Percentiles rank a stretch among this genome's conserved stretches.
Conservation (phyloP, 768 basidiomycete species). For the Lyophyllum semitale region DNA sequence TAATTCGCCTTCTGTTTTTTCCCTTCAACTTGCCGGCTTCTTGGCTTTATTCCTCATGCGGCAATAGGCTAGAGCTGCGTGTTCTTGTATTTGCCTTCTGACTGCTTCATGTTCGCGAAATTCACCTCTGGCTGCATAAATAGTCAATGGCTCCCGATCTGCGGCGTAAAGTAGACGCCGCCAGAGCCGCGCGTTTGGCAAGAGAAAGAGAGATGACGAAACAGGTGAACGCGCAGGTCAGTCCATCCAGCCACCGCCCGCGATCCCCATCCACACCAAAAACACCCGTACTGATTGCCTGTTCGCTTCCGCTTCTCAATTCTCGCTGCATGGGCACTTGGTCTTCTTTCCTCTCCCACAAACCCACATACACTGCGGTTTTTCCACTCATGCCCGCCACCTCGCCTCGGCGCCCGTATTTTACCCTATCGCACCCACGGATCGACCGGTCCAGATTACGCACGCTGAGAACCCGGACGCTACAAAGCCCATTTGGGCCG, state of each 20-base stretch:
- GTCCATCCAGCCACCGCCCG: slow-evolving; percentile 16
- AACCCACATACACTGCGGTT: slow-evolving; percentile 1
- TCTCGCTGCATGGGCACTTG: slow-evolving; percentile 1
- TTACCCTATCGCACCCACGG: neutral
- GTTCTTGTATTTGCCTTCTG: neutral
- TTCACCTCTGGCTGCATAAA: slow-evolving; percentile 11
- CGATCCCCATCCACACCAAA: neutral
- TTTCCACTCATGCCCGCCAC: neutral
- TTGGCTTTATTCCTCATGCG: neutral
- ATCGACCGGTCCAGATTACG: slow-evolving; percentile 20
- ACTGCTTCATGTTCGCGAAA: neutral
- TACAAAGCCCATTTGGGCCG: slow-evolving; percentile 47
- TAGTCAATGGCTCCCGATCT: slow-evolving; percentile 69
- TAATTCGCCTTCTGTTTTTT: slow-evolving; percentile 4
- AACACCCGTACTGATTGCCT: slow-evolving; percentile 4
- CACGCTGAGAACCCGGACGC: slow-evolving; percentile 35
- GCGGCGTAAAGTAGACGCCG: slow-evolving; percentile 62
- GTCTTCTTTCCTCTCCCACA: slow-evolving; percentile 3
- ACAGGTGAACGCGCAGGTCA: slow-evolving; percentile 54
- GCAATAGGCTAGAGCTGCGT: neutral
- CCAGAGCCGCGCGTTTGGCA: slow-evolving; percentile 50
- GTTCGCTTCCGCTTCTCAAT: neutral
- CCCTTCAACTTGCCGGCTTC: slow-evolving; percentile 10
- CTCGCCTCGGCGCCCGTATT: slow-evolving; percentile 1
- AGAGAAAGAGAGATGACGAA: slow-evolving; percentile 56